Conservation (phyloP, 805 yeast genomes). For the Middelhovenomyces tepae region DNA sequence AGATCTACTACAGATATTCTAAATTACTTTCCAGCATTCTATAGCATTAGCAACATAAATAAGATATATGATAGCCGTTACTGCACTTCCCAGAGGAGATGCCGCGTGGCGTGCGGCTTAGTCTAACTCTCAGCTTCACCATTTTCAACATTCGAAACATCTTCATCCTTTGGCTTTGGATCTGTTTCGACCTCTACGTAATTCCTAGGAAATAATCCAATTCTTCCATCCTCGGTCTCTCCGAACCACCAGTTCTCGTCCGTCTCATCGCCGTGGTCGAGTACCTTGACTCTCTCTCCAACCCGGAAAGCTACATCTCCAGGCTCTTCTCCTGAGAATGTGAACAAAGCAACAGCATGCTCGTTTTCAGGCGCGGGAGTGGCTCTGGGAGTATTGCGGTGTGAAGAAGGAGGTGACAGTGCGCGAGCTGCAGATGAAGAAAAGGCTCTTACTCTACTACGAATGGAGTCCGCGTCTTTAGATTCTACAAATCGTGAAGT, state of each 20-base stretch:
- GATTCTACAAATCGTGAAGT: conserved; percentile 5
- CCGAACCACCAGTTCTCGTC: conserved; percentile 47
- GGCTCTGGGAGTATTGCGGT: conserved; percentile 8
- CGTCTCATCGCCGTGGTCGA: conserved; percentile 28
- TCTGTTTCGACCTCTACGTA: conserved; percentile 29
- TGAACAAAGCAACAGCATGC: conserved; percentile 26
- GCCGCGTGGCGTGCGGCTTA: too few species aligned
- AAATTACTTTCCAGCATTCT: too few species aligned
- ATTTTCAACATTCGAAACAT: too few species aligned
- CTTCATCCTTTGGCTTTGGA: too few species aligned
- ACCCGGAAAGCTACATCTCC: conserved; percentile 30
- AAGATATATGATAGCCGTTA: too few species aligned
- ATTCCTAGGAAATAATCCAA: conserved; percentile 41
- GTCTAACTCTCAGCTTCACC: too few species aligned
- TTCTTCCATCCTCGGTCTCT: conserved; percentile 29
- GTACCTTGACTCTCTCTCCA: conserved; percentile 30
- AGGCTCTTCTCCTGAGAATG: conserved; percentile 29
- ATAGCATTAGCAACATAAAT: too few species aligned
- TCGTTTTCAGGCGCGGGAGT: conserved; percentile 18
- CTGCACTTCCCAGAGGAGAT: too few species aligned
- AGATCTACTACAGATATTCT: too few species aligned
- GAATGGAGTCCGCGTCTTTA: conserved; percentile 5
- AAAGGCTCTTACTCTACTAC: conserved; percentile 19
- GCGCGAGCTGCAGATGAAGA: conserved; percentile 22
- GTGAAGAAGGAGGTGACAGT: conserved; percentile 11